Evolutionary conservation across 176 grass and related monocot genomes (phyloP).

Genomic region (Themeda triandra): DNA sequence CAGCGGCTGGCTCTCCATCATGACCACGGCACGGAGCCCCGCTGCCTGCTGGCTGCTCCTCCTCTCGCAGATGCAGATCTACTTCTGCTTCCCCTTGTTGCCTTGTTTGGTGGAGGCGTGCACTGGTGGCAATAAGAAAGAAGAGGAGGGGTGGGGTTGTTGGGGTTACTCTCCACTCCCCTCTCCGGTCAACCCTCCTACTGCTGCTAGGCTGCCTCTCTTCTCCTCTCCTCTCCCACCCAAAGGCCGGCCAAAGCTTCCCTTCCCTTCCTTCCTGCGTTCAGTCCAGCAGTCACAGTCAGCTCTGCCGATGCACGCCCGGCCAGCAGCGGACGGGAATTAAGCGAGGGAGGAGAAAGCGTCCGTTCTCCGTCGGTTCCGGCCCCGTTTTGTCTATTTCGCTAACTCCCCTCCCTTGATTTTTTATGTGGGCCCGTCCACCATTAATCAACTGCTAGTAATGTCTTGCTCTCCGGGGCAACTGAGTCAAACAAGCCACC

Average conservation of each 20-base stretch:
- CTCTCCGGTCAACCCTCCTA: constrained; percentile 7
- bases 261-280: not conserved
- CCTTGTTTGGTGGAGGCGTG: constrained; percentile 6
- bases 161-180: constrained; percentile 21
- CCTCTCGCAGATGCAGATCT: not conserved
- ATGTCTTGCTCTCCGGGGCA: not conserved
- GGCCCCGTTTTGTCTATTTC: not conserved
- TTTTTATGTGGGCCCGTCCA: not conserved
- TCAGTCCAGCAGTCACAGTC: not conserved
- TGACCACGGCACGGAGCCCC: not conserved
- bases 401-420: not conserved
- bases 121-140: constrained; percentile 12
- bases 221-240: not conserved
- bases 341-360: not conserved
- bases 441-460: not conserved
- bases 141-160: not conserved
- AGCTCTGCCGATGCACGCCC: not conserved
- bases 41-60: not conserved
- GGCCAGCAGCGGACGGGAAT: not conserved
- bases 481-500: not conserved
- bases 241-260: not conserved
- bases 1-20: constrained; percentile 69
- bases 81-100: not conserved
- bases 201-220: not conserved
- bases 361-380: not conserved